phyloP scores from a whole-genome alignment of 2,329 filamentous ascomycete species.

The Aspergillus aculeatus region DNA sequence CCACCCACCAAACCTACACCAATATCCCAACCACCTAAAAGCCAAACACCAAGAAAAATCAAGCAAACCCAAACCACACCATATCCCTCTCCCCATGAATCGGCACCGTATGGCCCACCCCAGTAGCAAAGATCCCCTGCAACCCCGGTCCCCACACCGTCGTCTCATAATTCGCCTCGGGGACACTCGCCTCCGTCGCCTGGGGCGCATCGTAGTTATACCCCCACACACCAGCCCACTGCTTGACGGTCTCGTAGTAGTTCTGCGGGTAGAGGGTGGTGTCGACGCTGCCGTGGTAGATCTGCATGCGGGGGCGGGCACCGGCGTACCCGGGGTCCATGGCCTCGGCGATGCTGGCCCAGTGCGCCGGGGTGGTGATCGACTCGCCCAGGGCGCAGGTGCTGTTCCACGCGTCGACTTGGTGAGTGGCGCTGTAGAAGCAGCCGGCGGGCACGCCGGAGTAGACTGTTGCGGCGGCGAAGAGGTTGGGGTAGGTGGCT shows the following conservation, averaged over 20 bases:
- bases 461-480: constrained; percentile 25
- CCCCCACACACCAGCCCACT: constrained; percentile 55
- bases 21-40: no score
- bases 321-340: constrained; percentile 43
- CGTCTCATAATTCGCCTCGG: constrained; percentile 20
- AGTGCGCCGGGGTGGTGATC: constrained; percentile 21
- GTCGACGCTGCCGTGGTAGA: constrained; percentile 58
- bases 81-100: constrained; percentile 24
- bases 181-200: constrained; percentile 14
- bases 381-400: constrained; percentile 22
- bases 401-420: constrained; percentile 24
- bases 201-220: constrained; percentile 21
- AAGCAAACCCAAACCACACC: constrained; percentile 27
- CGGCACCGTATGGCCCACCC: constrained; percentile 22
- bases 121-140: constrained; percentile 24
- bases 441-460: constrained; percentile 23
- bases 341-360: constrained; percentile 20
- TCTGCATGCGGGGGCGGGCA: constrained; percentile 54
- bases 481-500: constrained; percentile 22
- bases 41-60: neutral
- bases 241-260: constrained; percentile 58
- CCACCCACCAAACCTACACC: no score
- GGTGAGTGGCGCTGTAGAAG: constrained; percentile 19
- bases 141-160: constrained; percentile 24
- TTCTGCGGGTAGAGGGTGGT: constrained; percentile 53